A percentile compares a stretch with the other conserved stretches of the same genome.
These are phyloP conservation scores for Lumnitzera littorea DNA, from an alignment of 345 rosid genomes.

Conservation along the genomic window DNA sequence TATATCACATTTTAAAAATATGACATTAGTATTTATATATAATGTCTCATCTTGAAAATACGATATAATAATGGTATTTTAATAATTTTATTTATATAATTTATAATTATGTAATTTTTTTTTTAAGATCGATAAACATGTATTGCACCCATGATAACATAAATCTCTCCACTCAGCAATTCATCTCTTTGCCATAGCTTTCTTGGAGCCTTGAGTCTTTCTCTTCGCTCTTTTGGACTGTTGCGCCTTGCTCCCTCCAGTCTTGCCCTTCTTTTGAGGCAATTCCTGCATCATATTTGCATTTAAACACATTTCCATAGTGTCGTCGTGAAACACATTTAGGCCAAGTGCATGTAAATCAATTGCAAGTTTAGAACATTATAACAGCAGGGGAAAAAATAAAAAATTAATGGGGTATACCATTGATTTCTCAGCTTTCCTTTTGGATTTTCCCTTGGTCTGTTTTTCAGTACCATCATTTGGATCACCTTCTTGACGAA, in stretches of 20 bases:
- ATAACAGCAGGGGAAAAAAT: not conserved
- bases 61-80: no score
- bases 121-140: no score
- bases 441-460: conserved; percentile 40
- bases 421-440: conserved; percentile 48
- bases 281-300: conserved; percentile 34
- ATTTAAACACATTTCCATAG: not conserved
- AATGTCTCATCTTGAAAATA: no score
- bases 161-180: not conserved
- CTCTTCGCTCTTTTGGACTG: conserved; percentile 53
- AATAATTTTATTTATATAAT: no score
- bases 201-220: conserved; percentile 41
- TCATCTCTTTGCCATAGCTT: conserved; percentile 33
- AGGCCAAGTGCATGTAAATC: not conserved
- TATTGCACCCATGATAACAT: no score
- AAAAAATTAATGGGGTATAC: conserved; percentile 33
- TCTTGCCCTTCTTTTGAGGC: conserved; percentile 49
- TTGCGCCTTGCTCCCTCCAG: conserved; percentile 48
- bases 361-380: not conserved
- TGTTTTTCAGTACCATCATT: conserved; percentile 43
- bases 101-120: no score
- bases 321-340: not conserved
- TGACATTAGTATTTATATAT: no score
- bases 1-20: no score
- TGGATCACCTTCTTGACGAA: conserved; percentile 40